A percentile compares a stretch with the other conserved stretches of the same genome.
Conservation (phyloP, 2,329 filamentous ascomycete species). For the Didymosphaeria variabile region DNA sequence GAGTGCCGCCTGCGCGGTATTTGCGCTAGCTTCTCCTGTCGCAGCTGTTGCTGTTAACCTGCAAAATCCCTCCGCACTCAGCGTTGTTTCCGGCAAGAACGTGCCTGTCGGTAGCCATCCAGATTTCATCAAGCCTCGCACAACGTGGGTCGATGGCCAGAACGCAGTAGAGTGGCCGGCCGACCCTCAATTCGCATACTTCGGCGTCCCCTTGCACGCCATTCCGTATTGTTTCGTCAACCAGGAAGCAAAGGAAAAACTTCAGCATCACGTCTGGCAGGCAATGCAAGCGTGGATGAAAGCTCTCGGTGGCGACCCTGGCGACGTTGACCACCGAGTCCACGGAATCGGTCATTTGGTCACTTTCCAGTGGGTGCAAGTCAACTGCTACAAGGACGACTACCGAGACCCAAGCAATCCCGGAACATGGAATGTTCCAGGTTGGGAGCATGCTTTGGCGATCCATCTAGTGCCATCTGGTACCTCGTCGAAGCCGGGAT, state of each 20-base stretch:
- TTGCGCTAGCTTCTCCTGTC: no score
- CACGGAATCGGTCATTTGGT: neutral
- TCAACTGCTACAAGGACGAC: neutral
- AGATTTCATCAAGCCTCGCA: neutral
- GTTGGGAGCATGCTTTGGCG: neutral
- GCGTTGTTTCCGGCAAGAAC: neutral
- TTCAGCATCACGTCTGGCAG: no score
- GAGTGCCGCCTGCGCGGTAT: no score
- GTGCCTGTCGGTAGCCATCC: neutral
- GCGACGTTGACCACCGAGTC: no score
- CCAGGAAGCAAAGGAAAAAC: no score
- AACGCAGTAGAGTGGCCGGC: neutral
- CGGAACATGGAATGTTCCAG: slow-evolving; percentile 1
- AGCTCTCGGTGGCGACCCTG: neutral
- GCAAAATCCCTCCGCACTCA: no score
- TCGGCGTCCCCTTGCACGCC: no score
- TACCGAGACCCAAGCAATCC: neutral
- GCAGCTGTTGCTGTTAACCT: no score
- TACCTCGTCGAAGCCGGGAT: no score
- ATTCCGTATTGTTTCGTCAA: neutral
- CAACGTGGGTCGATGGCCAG: neutral
- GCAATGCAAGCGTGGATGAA: neutral
- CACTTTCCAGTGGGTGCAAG: neutral
- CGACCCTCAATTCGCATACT: no score
- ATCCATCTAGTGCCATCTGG: neutral